phyloP scores from a whole-genome alignment of 2,329 filamentous ascomycete genomes.

The Colletotrichum tropicale region DNA sequence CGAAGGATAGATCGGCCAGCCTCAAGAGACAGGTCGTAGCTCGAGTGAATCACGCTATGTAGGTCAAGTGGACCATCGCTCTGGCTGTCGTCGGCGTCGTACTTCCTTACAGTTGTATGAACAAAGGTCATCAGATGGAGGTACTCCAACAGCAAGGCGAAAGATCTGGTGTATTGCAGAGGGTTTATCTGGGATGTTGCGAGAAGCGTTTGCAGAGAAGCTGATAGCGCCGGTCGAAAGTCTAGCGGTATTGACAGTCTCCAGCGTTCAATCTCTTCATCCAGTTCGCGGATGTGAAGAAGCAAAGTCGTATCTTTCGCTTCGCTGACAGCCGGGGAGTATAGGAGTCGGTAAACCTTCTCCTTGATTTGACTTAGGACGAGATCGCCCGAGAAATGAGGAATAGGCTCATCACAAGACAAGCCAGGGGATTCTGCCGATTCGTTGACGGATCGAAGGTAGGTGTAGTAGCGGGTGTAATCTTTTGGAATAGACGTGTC shows the following conservation, averaged over 20 bases:
- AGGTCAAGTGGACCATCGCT: slow-evolving; percentile 18
- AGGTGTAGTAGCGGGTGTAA: not conserved
- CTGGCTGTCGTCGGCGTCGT: slow-evolving; percentile 2
- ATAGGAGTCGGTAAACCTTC: not conserved
- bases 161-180: not conserved
- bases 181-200: not conserved
- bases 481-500: not conserved
- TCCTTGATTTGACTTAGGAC: not conserved
- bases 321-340: not conserved
- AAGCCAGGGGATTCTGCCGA: rapidly evolving
- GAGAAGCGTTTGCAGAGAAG: not conserved
- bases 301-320: slow-evolving; percentile 13
- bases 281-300: slow-evolving; percentile 28
- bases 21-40: slow-evolving; percentile 25
- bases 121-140: slow-evolving; percentile 20
- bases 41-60: slow-evolving; percentile 26
- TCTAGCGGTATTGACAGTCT: slow-evolving; percentile 25
- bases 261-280: slow-evolving; percentile 36
- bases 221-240: slow-evolving; percentile 5
- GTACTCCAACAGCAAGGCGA: slow-evolving; percentile 24
- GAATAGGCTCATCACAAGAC: not conserved
- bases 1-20: slow-evolving; percentile 24
- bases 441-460: not conserved
- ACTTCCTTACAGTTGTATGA: slow-evolving; percentile 24
- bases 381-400: not conserved